Evolutionary conservation across 129 eudicot species (phyloP), one percentile per base, ranked within the genome.

Genomic region (Chrysanthemum lavandulifolium): DNA sequence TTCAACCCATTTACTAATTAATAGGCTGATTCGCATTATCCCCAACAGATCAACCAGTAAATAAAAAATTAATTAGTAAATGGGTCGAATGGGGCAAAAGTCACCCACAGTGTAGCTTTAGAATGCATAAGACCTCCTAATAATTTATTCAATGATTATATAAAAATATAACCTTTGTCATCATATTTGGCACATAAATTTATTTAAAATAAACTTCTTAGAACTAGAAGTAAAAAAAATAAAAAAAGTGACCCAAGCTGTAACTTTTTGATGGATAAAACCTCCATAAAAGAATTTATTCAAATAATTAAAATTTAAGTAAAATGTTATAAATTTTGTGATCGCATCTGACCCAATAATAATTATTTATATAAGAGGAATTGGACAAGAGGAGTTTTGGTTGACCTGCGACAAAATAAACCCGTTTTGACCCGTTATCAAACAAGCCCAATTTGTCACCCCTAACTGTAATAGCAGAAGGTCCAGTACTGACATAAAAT

Each of bases 391-490:
- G 1, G 27, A 21, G 60, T 52, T 68, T 51, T 12, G 5, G 61
- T 52, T n/a, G 57, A 52, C 15, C 57, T n/a, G 57, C 16, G 0
- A 13, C 64, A 54, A 69, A 69, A 15, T 0, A 19, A 5, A 57
- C 33, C 33, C 52, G 0, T 10, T 54, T n/a, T 51, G 48, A 18
- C 74, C 64, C 65, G 2, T 15, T n/a, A 55, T 21, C 75, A 11
- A 2, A 43, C 66, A 19, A 19, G 1, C 55, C 65, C 53, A 31
- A 58, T 71, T 55, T 57, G 18, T 31, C n/a, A 61, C 56, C 57
- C n/a, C 68, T 47, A 65, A 65, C 53, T 27, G 63, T 65, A 51
- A 69, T 61, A 65, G 36, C 67, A 36, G 18, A 23, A 27, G 13
- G 68, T 33, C 13, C n/a, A 10, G 13, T 36, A 66, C 15, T 18